Conservation (phyloP, 2,329 filamentous ascomycete genomes). For the Clarireedia homoeocarpa region DNA sequence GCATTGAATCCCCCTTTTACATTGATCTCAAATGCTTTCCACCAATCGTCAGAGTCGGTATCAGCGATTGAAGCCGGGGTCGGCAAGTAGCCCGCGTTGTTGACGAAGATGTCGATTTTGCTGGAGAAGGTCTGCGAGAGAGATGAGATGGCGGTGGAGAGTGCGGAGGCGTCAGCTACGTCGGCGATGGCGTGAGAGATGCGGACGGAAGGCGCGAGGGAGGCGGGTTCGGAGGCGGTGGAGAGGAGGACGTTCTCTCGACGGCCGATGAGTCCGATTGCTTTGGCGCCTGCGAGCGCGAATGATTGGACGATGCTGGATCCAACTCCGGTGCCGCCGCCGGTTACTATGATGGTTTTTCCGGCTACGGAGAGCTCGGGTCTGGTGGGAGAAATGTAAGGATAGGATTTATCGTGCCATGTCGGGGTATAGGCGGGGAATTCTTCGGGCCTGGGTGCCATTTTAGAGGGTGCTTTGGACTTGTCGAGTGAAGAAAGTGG, state of each 20-base stretch:
- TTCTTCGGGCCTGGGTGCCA: not conserved
- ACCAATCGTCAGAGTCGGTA: slow-evolving; percentile 26
- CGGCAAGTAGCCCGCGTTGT: slow-evolving; percentile 30
- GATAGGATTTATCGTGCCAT: slow-evolving; percentile 26
- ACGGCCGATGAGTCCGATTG: slow-evolving; percentile 24
- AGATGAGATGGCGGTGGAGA: not conserved
- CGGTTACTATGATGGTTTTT: slow-evolving; percentile 13
- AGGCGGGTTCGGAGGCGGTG: slow-evolving; percentile 7
- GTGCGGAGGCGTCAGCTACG: slow-evolving; percentile 15
- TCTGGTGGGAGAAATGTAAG: slow-evolving; percentile 24
- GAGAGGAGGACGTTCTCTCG: slow-evolving; percentile 7
- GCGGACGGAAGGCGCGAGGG: slow-evolving; percentile 9
- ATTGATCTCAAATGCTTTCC: slow-evolving; percentile 30
- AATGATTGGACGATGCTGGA: slow-evolving; percentile 11
- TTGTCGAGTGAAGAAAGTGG: no score
- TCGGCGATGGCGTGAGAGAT: slow-evolving; percentile 21
- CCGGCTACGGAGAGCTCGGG: slow-evolving; percentile 9
- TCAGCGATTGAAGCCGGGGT: slow-evolving; percentile 23
- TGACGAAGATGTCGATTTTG: slow-evolving; percentile 33
- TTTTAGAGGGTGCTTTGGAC: not conserved
- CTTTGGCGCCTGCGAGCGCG: slow-evolving; percentile 21
- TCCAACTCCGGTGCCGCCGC: slow-evolving; percentile 18
- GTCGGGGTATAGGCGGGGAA: slow-evolving; percentile 11
- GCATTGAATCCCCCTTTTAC: slow-evolving; percentile 28
- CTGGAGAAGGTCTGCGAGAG: not conserved